phyloP scores from a whole-genome alignment of 2,329 filamentous ascomycete species.

The Thyridium curvatum region DNA sequence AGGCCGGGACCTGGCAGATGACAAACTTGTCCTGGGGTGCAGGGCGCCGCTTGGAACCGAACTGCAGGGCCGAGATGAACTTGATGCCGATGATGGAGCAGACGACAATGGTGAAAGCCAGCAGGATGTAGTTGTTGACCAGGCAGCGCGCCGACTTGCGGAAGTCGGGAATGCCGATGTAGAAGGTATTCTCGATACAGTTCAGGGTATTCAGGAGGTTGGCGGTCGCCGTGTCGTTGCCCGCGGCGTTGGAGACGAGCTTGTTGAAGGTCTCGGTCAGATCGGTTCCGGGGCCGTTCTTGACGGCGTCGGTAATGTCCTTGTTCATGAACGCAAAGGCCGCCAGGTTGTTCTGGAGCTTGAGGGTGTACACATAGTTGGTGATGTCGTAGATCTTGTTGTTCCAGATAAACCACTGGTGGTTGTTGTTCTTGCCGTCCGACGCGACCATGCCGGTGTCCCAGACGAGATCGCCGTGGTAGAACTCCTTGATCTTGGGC shows the following conservation, averaged over 20 bases:
- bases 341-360: slow-evolving; percentile 45
- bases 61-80: slow-evolving; percentile 87
- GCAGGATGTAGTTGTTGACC: slow-evolving; percentile 84
- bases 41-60: slow-evolving; percentile 85
- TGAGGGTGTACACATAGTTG: slow-evolving; percentile 78
- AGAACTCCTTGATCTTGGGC: slow-evolving; percentile 76
- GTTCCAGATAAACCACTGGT: slow-evolving; percentile 75
- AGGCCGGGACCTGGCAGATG: slow-evolving; percentile 95
- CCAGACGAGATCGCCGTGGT: slow-evolving; percentile 81
- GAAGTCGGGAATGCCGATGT: slow-evolving; percentile 80
- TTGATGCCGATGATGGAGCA: slow-evolving; percentile 76
- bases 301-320: slow-evolving; percentile 61
- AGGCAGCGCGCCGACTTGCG: slow-evolving; percentile 68
- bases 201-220: slow-evolving; percentile 61
- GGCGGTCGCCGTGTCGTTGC: slow-evolving; percentile 42
- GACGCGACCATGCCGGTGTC: slow-evolving; percentile 49
- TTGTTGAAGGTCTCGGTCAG: slow-evolving; percentile 61
- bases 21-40: slow-evolving; percentile 96
- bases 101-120: slow-evolving; percentile 81
- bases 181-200: slow-evolving; percentile 81
- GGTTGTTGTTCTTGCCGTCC: slow-evolving; percentile 61
- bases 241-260: slow-evolving; percentile 38
- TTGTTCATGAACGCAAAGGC: slow-evolving; percentile 67
- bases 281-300: slow-evolving; percentile 72
- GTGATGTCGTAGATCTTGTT: slow-evolving; percentile 81